These are phyloP conservation scores for Trichocladium uniseriatum DNA, from an alignment of 495 filamentous ascomycete species.

Conservation along the genomic window DNA sequence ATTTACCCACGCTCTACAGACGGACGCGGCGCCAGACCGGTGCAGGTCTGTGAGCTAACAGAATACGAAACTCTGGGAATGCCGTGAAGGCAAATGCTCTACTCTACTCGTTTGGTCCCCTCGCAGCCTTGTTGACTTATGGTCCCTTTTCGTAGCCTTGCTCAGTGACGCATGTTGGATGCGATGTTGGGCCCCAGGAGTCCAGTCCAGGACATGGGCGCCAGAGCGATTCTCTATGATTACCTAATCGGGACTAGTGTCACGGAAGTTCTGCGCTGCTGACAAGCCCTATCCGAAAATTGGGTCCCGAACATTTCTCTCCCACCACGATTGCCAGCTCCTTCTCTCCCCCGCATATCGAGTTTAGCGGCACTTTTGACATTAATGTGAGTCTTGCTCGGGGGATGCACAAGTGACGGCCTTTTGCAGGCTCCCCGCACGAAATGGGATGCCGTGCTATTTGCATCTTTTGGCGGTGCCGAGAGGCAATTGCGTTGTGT, in stretches of 20 bases:
- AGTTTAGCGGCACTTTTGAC: slow-evolving; percentile 21
- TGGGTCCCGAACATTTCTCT: slow-evolving; percentile 26
- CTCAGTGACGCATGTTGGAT: too few species aligned
- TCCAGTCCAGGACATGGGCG: not conserved
- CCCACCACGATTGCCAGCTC: slow-evolving; percentile 21
- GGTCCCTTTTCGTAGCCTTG: not conserved
- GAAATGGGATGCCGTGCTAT: not conserved
- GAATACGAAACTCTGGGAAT: slow-evolving; percentile 4
- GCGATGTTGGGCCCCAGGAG: not conserved
- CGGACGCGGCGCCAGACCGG: slow-evolving; percentile 1
- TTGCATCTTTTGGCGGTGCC: slow-evolving; percentile 8
- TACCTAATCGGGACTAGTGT: slow-evolving; percentile 19
- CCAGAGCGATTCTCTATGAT: not conserved
- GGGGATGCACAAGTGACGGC: not conserved
- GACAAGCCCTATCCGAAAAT: slow-evolving; percentile 27
- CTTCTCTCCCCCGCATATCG: slow-evolving; percentile 23
- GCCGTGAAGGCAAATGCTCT: slow-evolving; percentile 5
- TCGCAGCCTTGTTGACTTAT: not conserved
- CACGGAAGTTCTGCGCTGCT: not conserved
- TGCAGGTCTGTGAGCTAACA: slow-evolving; percentile 10
- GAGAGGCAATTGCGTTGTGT: slow-evolving; percentile 10
- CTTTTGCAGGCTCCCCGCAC: not conserved
- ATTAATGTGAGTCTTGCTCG: slow-evolving; percentile 24
- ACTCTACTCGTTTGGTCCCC: not conserved
- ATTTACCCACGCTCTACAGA: slow-evolving; percentile 9